Evolutionary conservation across 768 basidiomycete species (phyloP).

Genomic region (Naganishia antarctica): DNA sequence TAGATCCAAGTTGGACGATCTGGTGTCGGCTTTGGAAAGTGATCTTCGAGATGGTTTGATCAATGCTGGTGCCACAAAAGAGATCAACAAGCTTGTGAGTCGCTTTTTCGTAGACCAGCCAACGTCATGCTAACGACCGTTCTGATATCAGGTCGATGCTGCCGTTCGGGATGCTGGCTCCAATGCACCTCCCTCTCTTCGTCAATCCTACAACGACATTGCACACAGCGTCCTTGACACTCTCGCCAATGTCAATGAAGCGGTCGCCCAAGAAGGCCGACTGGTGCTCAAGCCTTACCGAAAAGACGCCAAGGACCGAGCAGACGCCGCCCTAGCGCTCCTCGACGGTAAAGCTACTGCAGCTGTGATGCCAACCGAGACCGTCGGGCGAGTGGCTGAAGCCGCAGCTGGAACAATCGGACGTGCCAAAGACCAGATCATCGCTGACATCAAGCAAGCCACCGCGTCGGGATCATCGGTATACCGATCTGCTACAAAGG

Average conservation of each 20-base stretch:
- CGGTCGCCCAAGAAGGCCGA: conserved; percentile 14
- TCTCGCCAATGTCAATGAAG: conserved; percentile 5
- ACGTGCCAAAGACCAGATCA: conserved; percentile 12
- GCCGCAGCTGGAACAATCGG: conserved; percentile 15
- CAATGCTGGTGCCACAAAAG: conserved; percentile 1
- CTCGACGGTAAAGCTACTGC: conserved; percentile 12
- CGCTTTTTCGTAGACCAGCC: not conserved
- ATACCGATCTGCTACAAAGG: not conserved
- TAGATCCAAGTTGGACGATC: conserved; percentile 13
- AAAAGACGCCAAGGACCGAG: conserved; percentile 9
- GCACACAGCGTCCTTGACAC: conserved; percentile 1
- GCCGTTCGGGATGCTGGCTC: not conserved
- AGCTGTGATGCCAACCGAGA: not conserved
- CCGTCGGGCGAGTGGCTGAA: conserved; percentile 2
- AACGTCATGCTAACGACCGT: not conserved
- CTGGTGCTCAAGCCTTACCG: conserved; percentile 20
- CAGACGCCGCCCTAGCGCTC: not conserved
- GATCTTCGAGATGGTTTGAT: conserved; percentile 11
- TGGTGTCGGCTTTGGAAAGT: not conserved
- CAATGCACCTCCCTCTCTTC: not conserved
- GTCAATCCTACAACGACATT: not conserved
- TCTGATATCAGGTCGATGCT: not conserved
- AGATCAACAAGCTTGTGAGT: conserved; percentile 18
- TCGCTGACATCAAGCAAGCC: conserved; percentile 16
- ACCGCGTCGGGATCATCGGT: not conserved